These are phyloP conservation scores for Glonium stellatum DNA, from an alignment of 495 filamentous ascomycete genomes.

Conservation along the genomic window DNA sequence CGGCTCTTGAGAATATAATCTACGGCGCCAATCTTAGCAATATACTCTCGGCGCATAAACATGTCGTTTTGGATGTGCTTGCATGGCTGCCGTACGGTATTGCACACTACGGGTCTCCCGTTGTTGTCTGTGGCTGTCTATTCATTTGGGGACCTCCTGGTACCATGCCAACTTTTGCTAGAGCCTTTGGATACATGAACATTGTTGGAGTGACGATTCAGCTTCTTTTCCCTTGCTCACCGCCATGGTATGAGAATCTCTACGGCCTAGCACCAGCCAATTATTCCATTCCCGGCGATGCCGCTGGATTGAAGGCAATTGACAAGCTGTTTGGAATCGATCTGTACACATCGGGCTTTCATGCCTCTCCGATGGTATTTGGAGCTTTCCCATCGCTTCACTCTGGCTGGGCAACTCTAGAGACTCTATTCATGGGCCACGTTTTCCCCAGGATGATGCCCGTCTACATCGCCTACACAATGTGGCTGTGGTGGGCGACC, in stretches of 20 bases:
- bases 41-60: constrained; percentile 81
- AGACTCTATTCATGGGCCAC: constrained; percentile 87
- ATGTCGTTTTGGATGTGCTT: constrained; percentile 71
- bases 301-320: constrained; percentile 81
- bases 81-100: constrained; percentile 93
- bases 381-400: constrained; percentile 91
- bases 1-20: constrained; percentile 92
- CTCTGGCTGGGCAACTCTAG: constrained; percentile 74
- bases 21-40: constrained; percentile 95
- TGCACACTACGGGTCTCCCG: constrained; percentile 76
- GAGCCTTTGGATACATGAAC: constrained; percentile 87
- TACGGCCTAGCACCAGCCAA: constrained; percentile 85
- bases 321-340: constrained; percentile 83
- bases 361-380: constrained; percentile 82
- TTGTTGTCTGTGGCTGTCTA: constrained; percentile 64
- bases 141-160: constrained; percentile 86
- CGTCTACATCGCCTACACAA: constrained; percentile 70
- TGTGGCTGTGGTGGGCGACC: constrained; percentile 98
- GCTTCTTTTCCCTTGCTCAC: constrained; percentile 83
- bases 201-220: constrained; percentile 78
- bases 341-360: constrained; percentile 85
- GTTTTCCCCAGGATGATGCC: constrained; percentile 73
- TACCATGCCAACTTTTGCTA: constrained; percentile 74
- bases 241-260: constrained; percentile 87
- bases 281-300: constrained; percentile 80